Conservation (phyloP, 257 asterid species). For the Gentiana macrophylla region DNA sequence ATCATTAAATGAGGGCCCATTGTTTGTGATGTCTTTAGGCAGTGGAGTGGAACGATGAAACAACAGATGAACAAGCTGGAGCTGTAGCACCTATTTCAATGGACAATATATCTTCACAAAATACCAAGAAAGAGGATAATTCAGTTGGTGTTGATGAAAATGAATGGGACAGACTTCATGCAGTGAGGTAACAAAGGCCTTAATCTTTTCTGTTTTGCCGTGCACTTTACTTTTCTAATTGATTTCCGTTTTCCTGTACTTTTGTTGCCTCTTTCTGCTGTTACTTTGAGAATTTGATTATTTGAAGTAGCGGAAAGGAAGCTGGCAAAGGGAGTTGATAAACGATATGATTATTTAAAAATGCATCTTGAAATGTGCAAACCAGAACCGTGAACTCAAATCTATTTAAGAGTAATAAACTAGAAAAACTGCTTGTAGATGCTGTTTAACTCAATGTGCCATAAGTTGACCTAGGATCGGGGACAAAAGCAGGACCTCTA, state of each 20-base stretch:
- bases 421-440: too few species aligned
- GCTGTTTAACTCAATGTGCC: too few species aligned
- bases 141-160: conserved; percentile 49
- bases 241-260: not conserved
- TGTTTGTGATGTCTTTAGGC: conserved; percentile 29
- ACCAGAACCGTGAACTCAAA: too few species aligned
- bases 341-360: not conserved
- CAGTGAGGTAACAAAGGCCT: conserved; percentile 52
- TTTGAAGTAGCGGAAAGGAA: not conserved
- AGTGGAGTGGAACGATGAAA: conserved; percentile 84
- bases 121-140: conserved; percentile 48
- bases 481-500: too few species aligned
- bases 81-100: conserved; percentile 23
- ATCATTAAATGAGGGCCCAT: too few species aligned
- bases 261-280: not conserved
- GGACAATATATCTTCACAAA: conserved; percentile 35
- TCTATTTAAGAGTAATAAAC: too few species aligned
- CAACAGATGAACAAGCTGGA: conserved; percentile 63
- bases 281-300: not conserved
- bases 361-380: conserved; percentile 1
- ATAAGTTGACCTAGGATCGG: too few species aligned
- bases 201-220: not conserved
- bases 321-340: too few species aligned
- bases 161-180: conserved; percentile 98
- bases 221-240: not conserved